phyloP scores from a whole-genome alignment of 139 green algal genomes.

The Chlorella sorokiniana region DNA sequence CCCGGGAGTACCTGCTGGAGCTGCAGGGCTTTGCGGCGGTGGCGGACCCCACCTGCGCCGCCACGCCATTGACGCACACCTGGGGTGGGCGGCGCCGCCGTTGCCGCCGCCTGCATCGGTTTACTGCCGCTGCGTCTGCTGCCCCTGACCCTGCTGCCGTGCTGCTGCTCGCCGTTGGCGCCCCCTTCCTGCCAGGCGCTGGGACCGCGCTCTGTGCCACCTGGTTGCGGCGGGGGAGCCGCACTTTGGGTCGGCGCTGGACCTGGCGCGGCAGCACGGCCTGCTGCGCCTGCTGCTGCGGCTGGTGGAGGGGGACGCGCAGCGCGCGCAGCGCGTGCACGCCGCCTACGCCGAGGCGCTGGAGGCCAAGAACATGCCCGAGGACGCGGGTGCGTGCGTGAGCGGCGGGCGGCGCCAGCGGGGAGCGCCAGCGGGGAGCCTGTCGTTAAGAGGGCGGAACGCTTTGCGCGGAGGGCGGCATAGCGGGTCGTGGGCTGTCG shows the following conservation, averaged over 20 bases:
- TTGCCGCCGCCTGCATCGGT: background rate
- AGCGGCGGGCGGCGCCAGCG: too few species aligned
- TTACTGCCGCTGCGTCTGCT: background rate
- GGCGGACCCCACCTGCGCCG: conserved; percentile 39
- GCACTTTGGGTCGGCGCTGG: conserved; percentile 68
- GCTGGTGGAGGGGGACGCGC: conserved; percentile 36
- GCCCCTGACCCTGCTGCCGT: background rate
- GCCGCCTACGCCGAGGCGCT: conserved; percentile 59
- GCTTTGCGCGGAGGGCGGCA: background rate
- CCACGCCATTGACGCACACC: conserved; percentile 77
- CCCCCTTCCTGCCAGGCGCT: conserved; percentile 42
- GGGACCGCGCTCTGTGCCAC: conserved; percentile 61
- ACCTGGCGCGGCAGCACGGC: conserved; percentile 65
- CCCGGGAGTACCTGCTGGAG: conserved; percentile 89
- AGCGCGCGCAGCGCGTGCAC: conserved; percentile 42
- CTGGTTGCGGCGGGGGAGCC: conserved; percentile 63
- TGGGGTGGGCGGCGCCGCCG: conserved; percentile 42
- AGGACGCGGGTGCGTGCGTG: conserved; percentile 52
- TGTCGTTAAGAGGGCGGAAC: background rate
- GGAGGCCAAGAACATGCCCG: conserved; percentile 47
- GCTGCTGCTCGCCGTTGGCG: background rate
- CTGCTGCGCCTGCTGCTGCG: conserved; percentile 78
- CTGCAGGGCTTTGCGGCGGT: conserved; percentile 68
- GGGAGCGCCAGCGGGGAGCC: too few species aligned
- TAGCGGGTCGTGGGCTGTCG: too few species aligned